These are phyloP conservation scores for Fraxinus paxiana DNA, from an alignment of 305 asterid genomes.

Conservation along the genomic window DNA sequence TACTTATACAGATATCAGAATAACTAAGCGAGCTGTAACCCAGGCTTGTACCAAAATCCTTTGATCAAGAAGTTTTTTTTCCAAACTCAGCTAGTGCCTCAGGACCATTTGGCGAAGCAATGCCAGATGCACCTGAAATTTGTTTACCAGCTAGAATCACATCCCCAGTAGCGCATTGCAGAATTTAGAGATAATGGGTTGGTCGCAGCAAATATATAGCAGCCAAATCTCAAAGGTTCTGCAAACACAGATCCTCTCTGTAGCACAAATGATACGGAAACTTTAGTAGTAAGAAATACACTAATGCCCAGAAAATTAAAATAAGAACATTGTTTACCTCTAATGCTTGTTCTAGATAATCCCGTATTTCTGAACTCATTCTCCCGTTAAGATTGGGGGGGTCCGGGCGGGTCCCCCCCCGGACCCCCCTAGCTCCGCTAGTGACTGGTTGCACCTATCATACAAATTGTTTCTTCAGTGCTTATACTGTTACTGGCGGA, in stretches of 20 bases:
- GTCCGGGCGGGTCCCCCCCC: too few species aligned
- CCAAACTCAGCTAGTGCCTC: constrained; percentile 22
- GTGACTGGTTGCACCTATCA: too few species aligned
- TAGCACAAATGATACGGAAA: constrained; percentile 20
- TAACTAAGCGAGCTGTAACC: not conserved
- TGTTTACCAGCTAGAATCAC: constrained; percentile 80
- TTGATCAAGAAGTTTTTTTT: constrained; percentile 1
- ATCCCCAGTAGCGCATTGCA: constrained; percentile 82
- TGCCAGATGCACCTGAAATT: constrained; percentile 64
- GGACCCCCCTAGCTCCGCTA: too few species aligned
- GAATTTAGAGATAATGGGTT: constrained; percentile 45
- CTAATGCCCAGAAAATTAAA: not conserved
- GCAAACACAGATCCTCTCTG: constrained; percentile 66
- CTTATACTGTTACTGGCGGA: too few species aligned
- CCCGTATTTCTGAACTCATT: constrained; percentile 78
- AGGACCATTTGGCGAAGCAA: constrained; percentile 31
- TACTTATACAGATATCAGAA: constrained; percentile 15
- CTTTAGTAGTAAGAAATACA: not conserved
- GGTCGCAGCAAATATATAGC: constrained; percentile 68
- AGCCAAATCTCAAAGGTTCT: constrained; percentile 59
- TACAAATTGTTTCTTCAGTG: too few species aligned
- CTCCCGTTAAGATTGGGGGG: constrained; percentile 55
- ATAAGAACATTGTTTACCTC: constrained; percentile 44
- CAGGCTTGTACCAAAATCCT: not conserved
- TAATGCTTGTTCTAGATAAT: constrained; percentile 50